phyloP scores from a whole-genome alignment of 2,329 filamentous ascomycete genomes.

The Didymella pinodella region DNA sequence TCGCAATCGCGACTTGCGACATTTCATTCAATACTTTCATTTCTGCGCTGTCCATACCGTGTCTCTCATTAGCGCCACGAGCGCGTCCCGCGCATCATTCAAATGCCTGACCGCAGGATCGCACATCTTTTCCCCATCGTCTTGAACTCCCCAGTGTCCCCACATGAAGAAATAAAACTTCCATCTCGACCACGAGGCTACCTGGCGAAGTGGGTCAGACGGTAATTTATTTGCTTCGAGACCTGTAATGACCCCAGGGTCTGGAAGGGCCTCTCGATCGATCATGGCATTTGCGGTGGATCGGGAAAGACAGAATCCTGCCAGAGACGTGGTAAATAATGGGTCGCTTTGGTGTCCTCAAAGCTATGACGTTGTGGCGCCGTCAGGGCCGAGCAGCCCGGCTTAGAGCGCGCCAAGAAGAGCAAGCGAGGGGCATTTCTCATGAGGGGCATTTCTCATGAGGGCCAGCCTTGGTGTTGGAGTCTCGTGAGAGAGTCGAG shows the following conservation, averaged over 20 bases:
- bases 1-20: neutral
- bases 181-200: conserved; percentile 15
- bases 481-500: neutral
- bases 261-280: conserved; percentile 19
- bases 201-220: conserved; percentile 6
- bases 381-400: neutral
- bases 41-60: neutral
- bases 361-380: conserved; percentile 16
- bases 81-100: conserved; percentile 1
- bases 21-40: neutral
- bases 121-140: conserved; percentile 16
- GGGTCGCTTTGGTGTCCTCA: conserved; percentile 1
- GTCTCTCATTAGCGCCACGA: neutral
- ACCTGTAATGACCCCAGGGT: conserved; percentile 16
- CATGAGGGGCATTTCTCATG: neutral
- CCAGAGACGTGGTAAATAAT: conserved; percentile 12
- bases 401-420: neutral
- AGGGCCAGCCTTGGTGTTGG: neutral
- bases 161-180: conserved; percentile 9
- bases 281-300: conserved; percentile 19
- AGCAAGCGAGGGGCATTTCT: neutral
- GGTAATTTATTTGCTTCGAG: conserved; percentile 18
- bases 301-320: conserved; percentile 4
- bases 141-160: conserved; percentile 1
- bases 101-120: conserved; percentile 7